phyloP scores from a whole-genome alignment of 164 flowering plant species.

The Magnolia officinalis region DNA sequence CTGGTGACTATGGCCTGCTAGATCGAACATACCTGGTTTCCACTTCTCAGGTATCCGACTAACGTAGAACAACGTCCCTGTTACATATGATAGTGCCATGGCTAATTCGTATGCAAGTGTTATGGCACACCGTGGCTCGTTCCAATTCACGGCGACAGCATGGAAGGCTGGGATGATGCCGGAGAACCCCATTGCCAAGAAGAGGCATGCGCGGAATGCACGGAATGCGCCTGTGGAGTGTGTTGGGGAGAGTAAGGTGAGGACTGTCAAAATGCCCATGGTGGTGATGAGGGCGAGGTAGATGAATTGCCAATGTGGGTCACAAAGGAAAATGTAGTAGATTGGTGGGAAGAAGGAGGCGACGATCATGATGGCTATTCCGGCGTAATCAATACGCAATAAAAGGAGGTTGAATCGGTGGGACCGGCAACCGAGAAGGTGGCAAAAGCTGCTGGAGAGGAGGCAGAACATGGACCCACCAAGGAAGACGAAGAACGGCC shows the following conservation, averaged over 20 bases:
- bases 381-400: constrained; percentile 65
- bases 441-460: constrained; percentile 76
- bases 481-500: constrained; percentile 89
- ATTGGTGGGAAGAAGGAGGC: constrained; percentile 91
- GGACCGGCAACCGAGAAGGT: constrained; percentile 84
- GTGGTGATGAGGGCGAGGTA: constrained; percentile 64
- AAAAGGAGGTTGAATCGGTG: constrained; percentile 43
- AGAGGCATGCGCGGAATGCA: constrained; percentile 59
- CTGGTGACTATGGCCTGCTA: constrained; percentile 91
- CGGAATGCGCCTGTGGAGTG: constrained; percentile 49
- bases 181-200: constrained; percentile 70
- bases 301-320: constrained; percentile 63
- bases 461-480: constrained; percentile 88
- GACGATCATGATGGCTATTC: constrained; percentile 84
- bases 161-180: constrained; percentile 77
- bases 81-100: constrained; percentile 69
- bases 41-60: constrained; percentile 74
- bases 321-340: constrained; percentile 84
- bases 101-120: constrained; percentile 56
- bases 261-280: constrained; percentile 60
- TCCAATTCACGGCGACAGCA: constrained; percentile 59
- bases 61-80: constrained; percentile 67
- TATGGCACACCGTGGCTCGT: constrained; percentile 42
- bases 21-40: constrained; percentile 82
- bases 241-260: constrained; percentile 63